Evolutionary conservation across 495 filamentous ascomycete species (phyloP).

Genomic region (Penicillium cosmopolitanum): DNA sequence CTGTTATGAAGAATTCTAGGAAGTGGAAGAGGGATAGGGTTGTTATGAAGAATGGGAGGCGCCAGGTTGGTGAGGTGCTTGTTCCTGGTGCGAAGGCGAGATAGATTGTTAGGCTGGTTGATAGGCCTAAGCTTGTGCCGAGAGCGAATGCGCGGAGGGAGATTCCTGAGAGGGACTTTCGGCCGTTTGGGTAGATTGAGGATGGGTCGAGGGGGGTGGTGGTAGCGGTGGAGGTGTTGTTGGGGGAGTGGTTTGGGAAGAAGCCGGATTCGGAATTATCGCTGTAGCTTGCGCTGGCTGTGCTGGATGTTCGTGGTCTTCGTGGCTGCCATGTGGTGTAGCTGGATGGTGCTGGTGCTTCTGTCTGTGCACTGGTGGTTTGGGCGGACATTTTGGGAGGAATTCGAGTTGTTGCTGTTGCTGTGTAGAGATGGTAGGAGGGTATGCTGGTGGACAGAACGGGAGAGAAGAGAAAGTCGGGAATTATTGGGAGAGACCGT

Average conservation of each 20-base stretch:
- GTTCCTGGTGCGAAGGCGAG: constrained; percentile 2
- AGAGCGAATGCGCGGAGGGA: constrained; percentile 71
- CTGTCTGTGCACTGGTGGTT: constrained; percentile 12
- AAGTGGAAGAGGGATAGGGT: constrained; percentile 87
- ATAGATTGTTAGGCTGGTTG: constrained; percentile 24
- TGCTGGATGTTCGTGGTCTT: constrained; percentile 1
- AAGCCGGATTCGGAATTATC: no score
- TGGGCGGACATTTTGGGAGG: constrained; percentile 16
- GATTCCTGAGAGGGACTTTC: constrained; percentile 78
- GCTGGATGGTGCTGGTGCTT: neutral
- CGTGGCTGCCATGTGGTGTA: no score
- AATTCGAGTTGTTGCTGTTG: neutral
- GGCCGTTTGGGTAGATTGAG: constrained; percentile 56
- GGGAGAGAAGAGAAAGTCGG: no score
- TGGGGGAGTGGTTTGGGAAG: constrained; percentile 15
- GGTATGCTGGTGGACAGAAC: no score
- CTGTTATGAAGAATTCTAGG: constrained; percentile 92
- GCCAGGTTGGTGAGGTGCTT: constrained; percentile 65
- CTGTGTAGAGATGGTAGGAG: neutral
- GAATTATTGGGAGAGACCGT: neutral
- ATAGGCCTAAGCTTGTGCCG: constrained; percentile 54
- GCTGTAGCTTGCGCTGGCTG: no score
- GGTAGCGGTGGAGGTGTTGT: constrained; percentile 11
- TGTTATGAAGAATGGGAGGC: constrained; percentile 77
- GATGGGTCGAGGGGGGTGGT: constrained; percentile 18